These are phyloP conservation scores for Hypocreales sp. DNA, from an alignment of 2,329 filamentous ascomycete genomes.

Conservation along the genomic window DNA sequence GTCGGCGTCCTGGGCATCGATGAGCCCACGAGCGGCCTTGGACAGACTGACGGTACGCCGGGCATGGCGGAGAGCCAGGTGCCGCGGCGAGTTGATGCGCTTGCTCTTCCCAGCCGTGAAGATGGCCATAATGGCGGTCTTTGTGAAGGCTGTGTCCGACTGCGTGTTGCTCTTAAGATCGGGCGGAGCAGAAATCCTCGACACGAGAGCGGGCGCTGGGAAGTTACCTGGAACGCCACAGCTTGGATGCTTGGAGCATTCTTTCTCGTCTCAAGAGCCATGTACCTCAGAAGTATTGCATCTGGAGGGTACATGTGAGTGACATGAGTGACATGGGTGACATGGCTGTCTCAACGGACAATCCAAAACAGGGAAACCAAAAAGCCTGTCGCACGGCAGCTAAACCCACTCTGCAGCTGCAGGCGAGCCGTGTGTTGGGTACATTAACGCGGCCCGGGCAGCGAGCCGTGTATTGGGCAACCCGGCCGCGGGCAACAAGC, in stretches of 20 bases:
- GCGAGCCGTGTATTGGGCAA: too few relatives aligned
- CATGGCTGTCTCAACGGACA: too few relatives aligned
- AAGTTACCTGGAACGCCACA: not conserved
- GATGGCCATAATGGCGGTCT: not conserved
- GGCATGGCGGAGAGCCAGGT: not conserved
- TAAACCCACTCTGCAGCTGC: too few relatives aligned
- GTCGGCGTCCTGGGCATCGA: not conserved
- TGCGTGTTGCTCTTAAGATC: too few relatives aligned
- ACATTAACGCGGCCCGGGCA: too few relatives aligned
- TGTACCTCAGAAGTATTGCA: not conserved
- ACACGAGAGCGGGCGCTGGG: not conserved
- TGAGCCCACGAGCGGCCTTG: not conserved
- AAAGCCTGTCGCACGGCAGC: too few relatives aligned
- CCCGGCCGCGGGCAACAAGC: too few relatives aligned
- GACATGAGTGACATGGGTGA: too few relatives aligned
- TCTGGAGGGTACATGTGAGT: too few relatives aligned
- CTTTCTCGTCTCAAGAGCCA: not conserved
- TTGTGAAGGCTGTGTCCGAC: not conserved
- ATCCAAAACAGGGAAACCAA: too few relatives aligned
- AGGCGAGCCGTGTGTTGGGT: too few relatives aligned
- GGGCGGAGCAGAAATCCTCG: not conserved
- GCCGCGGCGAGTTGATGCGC: not conserved
- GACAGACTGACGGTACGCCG: not conserved
- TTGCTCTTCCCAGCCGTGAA: slow-evolving; percentile 1
- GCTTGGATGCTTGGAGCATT: not conserved